These are phyloP conservation scores for Globisporangium splendens DNA, from an alignment of 352 stramenopile species.

Conservation along the genomic window DNA sequence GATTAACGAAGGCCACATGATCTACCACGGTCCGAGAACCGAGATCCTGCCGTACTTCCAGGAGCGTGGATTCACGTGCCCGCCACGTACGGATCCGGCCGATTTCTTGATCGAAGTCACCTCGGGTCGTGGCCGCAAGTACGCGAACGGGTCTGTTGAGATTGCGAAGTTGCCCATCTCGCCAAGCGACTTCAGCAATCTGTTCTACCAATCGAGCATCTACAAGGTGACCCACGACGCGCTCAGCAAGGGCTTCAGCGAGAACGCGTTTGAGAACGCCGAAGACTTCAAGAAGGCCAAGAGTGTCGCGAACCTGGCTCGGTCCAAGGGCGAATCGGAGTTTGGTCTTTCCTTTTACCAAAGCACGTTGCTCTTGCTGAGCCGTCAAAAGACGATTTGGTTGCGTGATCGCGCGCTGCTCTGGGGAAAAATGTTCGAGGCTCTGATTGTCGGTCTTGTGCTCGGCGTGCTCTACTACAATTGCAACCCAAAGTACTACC, in stretches of 20 bases:
- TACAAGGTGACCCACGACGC: slow-evolving; percentile 55
- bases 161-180: slow-evolving; percentile 22
- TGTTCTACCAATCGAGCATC: slow-evolving; percentile 51
- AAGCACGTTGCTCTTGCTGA: slow-evolving; percentile 48
- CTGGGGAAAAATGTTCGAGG: slow-evolving; percentile 64
- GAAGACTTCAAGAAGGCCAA: slow-evolving; percentile 55
- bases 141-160: slow-evolving; percentile 31
- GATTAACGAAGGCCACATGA: slow-evolving; percentile 86
- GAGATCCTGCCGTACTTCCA: slow-evolving; percentile 85
- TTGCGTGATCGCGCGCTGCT: slow-evolving; percentile 50
- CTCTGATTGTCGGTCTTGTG: slow-evolving; percentile 67
- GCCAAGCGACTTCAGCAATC: slow-evolving; percentile 46
- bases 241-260: slow-evolving; percentile 53
- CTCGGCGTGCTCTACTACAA: slow-evolving; percentile 76
- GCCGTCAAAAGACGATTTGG: slow-evolving; percentile 58
- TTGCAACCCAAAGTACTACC: slow-evolving; percentile 46
- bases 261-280: slow-evolving; percentile 49
- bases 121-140: slow-evolving; percentile 44
- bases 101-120: slow-evolving; percentile 75
- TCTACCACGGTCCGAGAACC: slow-evolving; percentile 86
- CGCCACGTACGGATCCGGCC: slow-evolving; percentile 50
- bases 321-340: slow-evolving; percentile 43
- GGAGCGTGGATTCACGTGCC: slow-evolving; percentile 64
- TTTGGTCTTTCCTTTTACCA: slow-evolving; percentile 27
- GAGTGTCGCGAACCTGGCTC: slow-evolving; percentile 37